These are phyloP conservation scores for Tolypocladium sp. DNA, from an alignment of 2,329 filamentous ascomycete species.

Conservation along the genomic window DNA sequence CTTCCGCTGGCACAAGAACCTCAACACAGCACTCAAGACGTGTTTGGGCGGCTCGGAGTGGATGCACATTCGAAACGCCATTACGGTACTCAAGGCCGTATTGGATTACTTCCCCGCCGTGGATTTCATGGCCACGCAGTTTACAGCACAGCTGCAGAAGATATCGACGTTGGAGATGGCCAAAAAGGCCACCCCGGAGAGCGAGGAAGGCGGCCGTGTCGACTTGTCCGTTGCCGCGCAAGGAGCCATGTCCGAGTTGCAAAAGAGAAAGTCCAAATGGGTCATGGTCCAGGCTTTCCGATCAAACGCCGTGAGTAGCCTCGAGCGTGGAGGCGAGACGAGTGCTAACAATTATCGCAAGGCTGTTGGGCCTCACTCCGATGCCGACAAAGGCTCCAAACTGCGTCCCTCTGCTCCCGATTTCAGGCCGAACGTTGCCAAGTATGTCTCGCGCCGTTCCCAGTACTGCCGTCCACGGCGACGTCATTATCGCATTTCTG, in stretches of 20 bases:
- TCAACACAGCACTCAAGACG: conserved; percentile 70
- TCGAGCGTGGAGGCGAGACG: not conserved
- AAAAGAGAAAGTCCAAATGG: conserved; percentile 59
- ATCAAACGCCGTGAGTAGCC: conserved; percentile 45
- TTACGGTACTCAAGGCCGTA: conserved; percentile 76
- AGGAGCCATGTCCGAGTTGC: conserved; percentile 61
- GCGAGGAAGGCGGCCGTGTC: conserved; percentile 52
- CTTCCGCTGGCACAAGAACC: conserved; percentile 81
- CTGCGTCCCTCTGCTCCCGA: conserved; percentile 53
- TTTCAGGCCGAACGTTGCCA: conserved; percentile 47
- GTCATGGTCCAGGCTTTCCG: conserved; percentile 67
- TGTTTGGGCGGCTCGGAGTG: conserved; percentile 81
- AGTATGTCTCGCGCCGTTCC: conserved; percentile 21
- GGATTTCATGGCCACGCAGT: conserved; percentile 73
- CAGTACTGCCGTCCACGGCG: not conserved
- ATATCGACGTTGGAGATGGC: conserved; percentile 54
- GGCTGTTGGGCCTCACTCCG: conserved; percentile 17
- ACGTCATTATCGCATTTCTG: conserved; percentile 1
- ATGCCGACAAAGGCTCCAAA: conserved; percentile 25
- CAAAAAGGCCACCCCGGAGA: conserved; percentile 35
- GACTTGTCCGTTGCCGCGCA: conserved; percentile 68
- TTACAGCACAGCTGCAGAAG: conserved; percentile 54
- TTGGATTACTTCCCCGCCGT: conserved; percentile 79
- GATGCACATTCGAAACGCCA: conserved; percentile 96
- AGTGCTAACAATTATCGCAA: conserved; percentile 4